These are phyloP conservation scores for Emergomyces africanus DNA, from an alignment of 2,329 filamentous ascomycete genomes.

Conservation along the genomic window DNA sequence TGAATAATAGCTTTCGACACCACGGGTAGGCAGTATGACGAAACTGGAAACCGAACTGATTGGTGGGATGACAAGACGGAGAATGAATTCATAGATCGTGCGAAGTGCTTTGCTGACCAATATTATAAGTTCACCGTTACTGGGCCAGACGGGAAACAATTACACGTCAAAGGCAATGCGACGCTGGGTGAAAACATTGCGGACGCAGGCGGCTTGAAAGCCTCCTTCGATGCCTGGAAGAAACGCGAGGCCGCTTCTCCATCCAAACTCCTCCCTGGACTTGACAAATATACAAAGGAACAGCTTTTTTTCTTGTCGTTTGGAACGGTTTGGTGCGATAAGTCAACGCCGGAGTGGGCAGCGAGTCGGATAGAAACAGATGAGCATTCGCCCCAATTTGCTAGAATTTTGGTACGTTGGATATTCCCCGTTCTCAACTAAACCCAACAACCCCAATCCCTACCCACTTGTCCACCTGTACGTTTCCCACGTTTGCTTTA, in stretches of 20 bases:
- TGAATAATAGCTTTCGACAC: constrained; percentile 48
- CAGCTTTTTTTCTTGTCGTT: constrained; percentile 59
- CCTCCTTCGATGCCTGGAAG: constrained; percentile 54
- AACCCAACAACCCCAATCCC: neutral
- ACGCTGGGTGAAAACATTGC: constrained; percentile 61
- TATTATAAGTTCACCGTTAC: constrained; percentile 49
- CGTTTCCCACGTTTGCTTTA: neutral
- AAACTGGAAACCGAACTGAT: constrained; percentile 50
- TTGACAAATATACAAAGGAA: constrained; percentile 51
- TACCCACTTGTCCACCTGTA: neutral
- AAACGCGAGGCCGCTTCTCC: constrained; percentile 41
- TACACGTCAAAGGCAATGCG: constrained; percentile 50
- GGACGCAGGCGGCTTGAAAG: constrained; percentile 53
- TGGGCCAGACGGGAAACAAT: constrained; percentile 42
- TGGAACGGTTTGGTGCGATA: constrained; percentile 54
- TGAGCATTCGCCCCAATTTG: constrained; percentile 33
- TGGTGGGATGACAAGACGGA: constrained; percentile 55
- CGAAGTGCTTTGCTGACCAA: constrained; percentile 56
- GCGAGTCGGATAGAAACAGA: constrained; percentile 49
- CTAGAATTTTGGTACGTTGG: neutral
- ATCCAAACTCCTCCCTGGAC: constrained; percentile 44
- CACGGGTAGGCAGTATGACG: constrained; percentile 51
- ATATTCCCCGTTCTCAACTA: neutral
- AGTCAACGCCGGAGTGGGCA: constrained; percentile 46
- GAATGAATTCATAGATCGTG: constrained; percentile 43